Conservation (phyloP, 2,329 filamentous ascomycete genomes). For the Onygena corvina region DNA sequence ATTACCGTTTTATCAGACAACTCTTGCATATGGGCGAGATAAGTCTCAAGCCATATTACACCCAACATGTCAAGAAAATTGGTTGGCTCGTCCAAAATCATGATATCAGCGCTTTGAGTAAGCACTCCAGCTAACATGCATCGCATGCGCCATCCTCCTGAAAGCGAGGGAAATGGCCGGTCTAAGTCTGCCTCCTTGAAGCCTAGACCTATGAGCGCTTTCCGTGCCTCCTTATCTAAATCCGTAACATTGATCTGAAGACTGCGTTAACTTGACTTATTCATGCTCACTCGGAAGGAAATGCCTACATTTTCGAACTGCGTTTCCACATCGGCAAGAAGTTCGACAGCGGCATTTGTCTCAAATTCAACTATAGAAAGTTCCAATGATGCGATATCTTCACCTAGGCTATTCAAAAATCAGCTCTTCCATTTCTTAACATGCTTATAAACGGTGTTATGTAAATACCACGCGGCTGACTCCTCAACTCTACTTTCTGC, state of each 20-base stretch:
- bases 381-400: constrained; percentile 47
- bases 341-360: constrained; percentile 56
- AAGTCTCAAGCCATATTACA: constrained; percentile 72
- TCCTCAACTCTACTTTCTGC: constrained; percentile 56
- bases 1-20: constrained; percentile 51
- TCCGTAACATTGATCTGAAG: constrained; percentile 44
- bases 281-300: background rate
- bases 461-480: constrained; percentile 39
- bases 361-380: constrained; percentile 49
- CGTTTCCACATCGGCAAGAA: constrained; percentile 56
- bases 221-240: constrained; percentile 54
- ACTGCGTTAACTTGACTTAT: background rate
- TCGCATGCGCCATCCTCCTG: constrained; percentile 67
- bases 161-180: constrained; percentile 52
- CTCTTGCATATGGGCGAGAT: constrained; percentile 49
- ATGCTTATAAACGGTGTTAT: constrained; percentile 17
- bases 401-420: constrained; percentile 28
- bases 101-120: constrained; percentile 60
- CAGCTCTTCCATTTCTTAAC: background rate
- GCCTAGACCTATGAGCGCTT: constrained; percentile 56
- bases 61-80: constrained; percentile 75
- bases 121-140: constrained; percentile 53
- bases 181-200: constrained; percentile 53
- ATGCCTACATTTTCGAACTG: constrained; percentile 50
- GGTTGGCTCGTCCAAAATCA: constrained; percentile 77